Conservation (phyloP, 1,284 basidiomycete genomes). For the Chalciporus sp. region DNA sequence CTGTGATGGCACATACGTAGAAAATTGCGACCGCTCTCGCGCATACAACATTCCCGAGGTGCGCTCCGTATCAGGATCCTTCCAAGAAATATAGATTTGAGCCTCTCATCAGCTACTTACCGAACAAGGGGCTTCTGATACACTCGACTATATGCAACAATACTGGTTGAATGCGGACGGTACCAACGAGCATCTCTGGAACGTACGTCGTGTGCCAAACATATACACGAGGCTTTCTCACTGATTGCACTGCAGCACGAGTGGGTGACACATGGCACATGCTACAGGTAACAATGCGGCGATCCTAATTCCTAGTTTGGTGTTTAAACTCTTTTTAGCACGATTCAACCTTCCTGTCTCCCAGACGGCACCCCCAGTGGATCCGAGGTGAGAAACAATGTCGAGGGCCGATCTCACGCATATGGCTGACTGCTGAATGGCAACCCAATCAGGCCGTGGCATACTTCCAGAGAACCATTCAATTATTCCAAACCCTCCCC, state of each 20-base stretch:
- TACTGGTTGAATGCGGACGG: conserved; percentile 70
- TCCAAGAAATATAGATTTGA: neutral
- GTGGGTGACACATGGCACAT: conserved; percentile 76
- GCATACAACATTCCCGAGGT: conserved; percentile 56
- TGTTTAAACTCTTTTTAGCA: conserved; percentile 42
- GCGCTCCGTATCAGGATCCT: conserved; percentile 18
- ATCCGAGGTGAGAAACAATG: conserved; percentile 48
- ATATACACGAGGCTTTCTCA: neutral
- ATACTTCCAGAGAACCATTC: conserved; percentile 69
- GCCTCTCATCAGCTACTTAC: conserved; percentile 52
- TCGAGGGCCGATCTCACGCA: neutral
- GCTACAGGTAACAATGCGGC: conserved; percentile 50
- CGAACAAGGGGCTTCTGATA: conserved; percentile 57
- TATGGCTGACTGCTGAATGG: conserved; percentile 10
- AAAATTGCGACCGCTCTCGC: conserved; percentile 67
- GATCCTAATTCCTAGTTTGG: no score
- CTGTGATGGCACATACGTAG: conserved; percentile 66
- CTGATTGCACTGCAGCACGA: conserved; percentile 50
- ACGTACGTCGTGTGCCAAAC: conserved; percentile 43
- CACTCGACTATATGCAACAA: conserved; percentile 67
- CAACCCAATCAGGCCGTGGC: conserved; percentile 56
- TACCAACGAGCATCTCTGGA: conserved; percentile 69
- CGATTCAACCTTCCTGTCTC: conserved; percentile 62
- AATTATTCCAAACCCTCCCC: conserved; percentile 62
- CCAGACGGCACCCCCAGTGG: conserved; percentile 57